Conservation (phyloP, 2,329 filamentous ascomycete species). For the Trichoderma sp. region DNA sequence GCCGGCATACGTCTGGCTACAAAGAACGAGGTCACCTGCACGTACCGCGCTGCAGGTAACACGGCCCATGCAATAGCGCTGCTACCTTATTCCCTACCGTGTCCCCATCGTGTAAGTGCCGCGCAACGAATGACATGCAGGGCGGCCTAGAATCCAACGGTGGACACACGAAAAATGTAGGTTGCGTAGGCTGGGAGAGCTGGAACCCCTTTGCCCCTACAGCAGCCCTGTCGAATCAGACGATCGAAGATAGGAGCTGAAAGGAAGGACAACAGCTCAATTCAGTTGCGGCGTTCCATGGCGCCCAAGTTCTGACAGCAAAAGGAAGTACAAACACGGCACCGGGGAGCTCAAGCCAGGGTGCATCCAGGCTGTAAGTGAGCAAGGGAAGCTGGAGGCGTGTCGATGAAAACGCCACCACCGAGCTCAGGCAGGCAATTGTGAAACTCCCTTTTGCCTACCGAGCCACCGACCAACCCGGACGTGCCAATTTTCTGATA, state of each 20-base stretch:
- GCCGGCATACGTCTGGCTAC: background rate
- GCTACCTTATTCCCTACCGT: too few species aligned
- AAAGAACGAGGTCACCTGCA: constrained; percentile 2
- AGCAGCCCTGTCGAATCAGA: too few species aligned
- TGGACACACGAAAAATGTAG: too few species aligned
- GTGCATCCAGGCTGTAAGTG: background rate
- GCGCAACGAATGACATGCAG: too few species aligned
- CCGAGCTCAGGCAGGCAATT: background rate
- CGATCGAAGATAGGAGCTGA: background rate
- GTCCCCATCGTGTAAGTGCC: too few species aligned
- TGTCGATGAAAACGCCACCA: constrained; percentile 7
- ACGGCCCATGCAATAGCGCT: background rate
- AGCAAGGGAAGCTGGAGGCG: constrained; percentile 6
- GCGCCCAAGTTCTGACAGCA: constrained; percentile 4
- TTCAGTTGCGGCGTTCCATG: constrained; percentile 21
- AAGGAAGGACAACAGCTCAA: background rate
- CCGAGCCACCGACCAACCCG: too few species aligned
- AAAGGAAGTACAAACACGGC: constrained; percentile 6
- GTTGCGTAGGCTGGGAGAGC: too few species aligned
- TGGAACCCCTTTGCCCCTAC: too few species aligned
- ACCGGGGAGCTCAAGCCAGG: background rate
- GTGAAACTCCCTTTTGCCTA: background rate
- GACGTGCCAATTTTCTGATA: background rate
- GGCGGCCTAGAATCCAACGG: too few species aligned
- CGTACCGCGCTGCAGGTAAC: background rate